A percentile compares a stretch with the other conserved stretches of the same genome.
Conservation (phyloP, 2,329 filamentous ascomycete genomes). For the Trichophaea hybrida region DNA sequence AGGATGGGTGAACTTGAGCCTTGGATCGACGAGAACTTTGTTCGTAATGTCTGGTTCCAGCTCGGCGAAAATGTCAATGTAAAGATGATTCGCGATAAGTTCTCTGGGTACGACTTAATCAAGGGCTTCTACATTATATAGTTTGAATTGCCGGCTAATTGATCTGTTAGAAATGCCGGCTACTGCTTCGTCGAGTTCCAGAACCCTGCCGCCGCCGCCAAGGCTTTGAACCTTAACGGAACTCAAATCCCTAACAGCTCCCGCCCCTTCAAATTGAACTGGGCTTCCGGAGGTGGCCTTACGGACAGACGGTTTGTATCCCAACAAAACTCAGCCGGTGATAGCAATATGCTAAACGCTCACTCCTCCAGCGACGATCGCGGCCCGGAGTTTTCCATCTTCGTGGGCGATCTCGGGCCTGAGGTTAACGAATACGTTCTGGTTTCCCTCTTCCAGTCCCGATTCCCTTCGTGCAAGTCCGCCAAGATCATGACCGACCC, state of each 20-base stretch:
- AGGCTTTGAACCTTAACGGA: conserved; percentile 82
- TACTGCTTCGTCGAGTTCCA: conserved; percentile 97
- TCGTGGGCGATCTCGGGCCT: conserved; percentile 91
- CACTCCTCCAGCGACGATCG: conserved; percentile 62
- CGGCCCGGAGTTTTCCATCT: conserved; percentile 91
- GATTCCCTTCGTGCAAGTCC: conserved; percentile 94
- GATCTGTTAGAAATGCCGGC: conserved; percentile 61
- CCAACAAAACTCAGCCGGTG: not conserved
- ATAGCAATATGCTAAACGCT: not conserved
- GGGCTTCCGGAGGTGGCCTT: conserved; percentile 90
- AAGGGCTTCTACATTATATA: conserved; percentile 14
- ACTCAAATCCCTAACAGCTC: conserved; percentile 83
- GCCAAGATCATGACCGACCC: conserved; percentile 99
- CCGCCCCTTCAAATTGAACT: conserved; percentile 96
- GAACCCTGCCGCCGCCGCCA: conserved; percentile 68
- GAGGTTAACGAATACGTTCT: conserved; percentile 98
- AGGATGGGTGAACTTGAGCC: conserved; percentile 99
- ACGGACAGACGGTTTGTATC: conserved; percentile 71
- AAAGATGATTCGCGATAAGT: conserved; percentile 99
- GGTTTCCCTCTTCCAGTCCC: conserved; percentile 89
- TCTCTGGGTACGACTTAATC: conserved; percentile 60
- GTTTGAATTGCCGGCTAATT: not conserved
- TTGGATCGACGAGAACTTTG: conserved; percentile 99
- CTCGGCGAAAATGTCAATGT: conserved; percentile 93
- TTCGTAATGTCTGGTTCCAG: conserved; percentile 86